Conservation (phyloP, 768 basidiomycete genomes). For the Filobasidium wieringae region DNA sequence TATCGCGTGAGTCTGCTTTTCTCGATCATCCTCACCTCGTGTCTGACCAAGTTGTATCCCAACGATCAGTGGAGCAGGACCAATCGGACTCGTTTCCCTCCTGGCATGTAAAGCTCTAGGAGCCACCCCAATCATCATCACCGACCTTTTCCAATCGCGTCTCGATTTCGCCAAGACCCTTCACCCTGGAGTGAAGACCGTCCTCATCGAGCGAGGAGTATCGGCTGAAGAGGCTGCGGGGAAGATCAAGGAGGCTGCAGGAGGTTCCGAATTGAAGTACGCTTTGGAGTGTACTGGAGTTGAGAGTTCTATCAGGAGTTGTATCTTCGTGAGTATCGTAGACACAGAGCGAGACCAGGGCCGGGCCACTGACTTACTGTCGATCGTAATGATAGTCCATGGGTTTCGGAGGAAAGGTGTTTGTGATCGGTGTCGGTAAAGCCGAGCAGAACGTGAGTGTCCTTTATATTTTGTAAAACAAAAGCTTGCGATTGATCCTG, state of each 20-base stretch:
- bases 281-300: constrained; percentile 43
- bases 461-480: not conserved
- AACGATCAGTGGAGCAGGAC: constrained; percentile 42
- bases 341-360: not conserved
- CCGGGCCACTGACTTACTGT: too few relatives aligned
- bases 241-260: constrained; percentile 33
- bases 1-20: constrained; percentile 33
- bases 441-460: constrained; percentile 33
- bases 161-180: constrained; percentile 41
- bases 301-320: constrained; percentile 38
- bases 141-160: constrained; percentile 40
- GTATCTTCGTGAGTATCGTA: constrained; percentile 35
- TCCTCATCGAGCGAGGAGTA: constrained; percentile 29
- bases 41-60: too few relatives aligned
- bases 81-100: constrained; percentile 42
- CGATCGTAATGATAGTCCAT: constrained; percentile 34
- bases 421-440: constrained; percentile 42
- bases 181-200: constrained; percentile 38
- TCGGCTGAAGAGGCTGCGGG: constrained; percentile 26
- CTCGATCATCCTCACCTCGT: not conserved
- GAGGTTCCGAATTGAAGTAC: constrained; percentile 22
- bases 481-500: not conserved
- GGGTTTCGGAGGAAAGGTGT: constrained; percentile 40
- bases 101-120: constrained; percentile 40
- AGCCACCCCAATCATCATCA: constrained; percentile 41